Conservation (phyloP, 805 yeast genomes). For the Lachancea waltii region DNA sequence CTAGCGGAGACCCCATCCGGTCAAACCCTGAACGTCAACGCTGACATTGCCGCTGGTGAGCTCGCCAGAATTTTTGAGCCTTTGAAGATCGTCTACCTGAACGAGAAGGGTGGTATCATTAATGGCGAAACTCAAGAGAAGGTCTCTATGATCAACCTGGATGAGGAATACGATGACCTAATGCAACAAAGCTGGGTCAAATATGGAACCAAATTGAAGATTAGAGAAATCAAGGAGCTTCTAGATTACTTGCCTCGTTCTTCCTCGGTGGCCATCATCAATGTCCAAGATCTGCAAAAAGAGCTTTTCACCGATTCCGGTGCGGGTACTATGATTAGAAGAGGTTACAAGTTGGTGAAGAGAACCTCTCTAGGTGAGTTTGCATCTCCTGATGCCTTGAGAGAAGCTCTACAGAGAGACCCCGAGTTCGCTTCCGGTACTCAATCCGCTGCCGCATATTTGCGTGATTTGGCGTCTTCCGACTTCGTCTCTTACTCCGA, state of each 20-base stretch:
- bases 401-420: constrained; percentile 72
- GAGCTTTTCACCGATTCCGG: constrained; percentile 98
- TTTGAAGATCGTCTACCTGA: constrained; percentile 88
- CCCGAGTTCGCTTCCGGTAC: constrained; percentile 64
- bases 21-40: constrained; percentile 93
- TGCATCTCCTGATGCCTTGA: constrained; percentile 63
- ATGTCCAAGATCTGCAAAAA: constrained; percentile 90
- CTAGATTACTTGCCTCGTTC: constrained; percentile 93
- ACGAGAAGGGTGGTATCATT: constrained; percentile 95
- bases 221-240: constrained; percentile 91
- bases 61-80: constrained; percentile 96
- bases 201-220: constrained; percentile 95
- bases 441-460: constrained; percentile 72
- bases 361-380: constrained; percentile 67
- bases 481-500: constrained; percentile 81
- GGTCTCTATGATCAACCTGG: constrained; percentile 83
- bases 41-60: constrained; percentile 99
- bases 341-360: constrained; percentile 84
- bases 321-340: constrained; percentile 96
- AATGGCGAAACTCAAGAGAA: constrained; percentile 90
- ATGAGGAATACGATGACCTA: constrained; percentile 89
- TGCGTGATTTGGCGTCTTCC: constrained; percentile 58
- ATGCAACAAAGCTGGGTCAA: constrained; percentile 96
- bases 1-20: constrained; percentile 96
- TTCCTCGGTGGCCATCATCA: constrained; percentile 94